A percentile compares a stretch with the other conserved stretches of the same genome.
Conservation (phyloP, 2,329 filamentous ascomycete genomes). For the Balansia obtecta region DNA sequence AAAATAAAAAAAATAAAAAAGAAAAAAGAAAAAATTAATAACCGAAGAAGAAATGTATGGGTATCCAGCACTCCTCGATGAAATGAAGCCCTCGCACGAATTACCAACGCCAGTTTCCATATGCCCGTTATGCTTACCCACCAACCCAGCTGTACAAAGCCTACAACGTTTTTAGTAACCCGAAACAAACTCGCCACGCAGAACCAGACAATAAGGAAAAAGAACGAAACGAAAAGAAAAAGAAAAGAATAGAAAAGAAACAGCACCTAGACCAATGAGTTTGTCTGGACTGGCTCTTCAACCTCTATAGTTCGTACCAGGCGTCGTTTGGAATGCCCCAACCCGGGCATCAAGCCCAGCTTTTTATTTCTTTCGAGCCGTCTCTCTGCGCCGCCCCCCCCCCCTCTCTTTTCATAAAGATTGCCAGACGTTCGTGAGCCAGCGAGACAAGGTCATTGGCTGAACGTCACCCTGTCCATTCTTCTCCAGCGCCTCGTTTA, state of each 20-base stretch:
- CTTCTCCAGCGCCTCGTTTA: slow-evolving; percentile 38
- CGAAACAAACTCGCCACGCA: neutral
- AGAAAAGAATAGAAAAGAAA: neutral
- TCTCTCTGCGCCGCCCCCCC: neutral
- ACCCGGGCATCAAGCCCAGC: neutral
- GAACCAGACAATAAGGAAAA: neutral
- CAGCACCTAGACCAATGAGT: neutral
- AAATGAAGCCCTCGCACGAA: neutral
- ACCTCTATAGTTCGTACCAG: neutral
- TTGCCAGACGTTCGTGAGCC: slow-evolving; percentile 28
- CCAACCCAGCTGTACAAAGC: neutral
- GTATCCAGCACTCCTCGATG: neutral
- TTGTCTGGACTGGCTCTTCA: neutral
- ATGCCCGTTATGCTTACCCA: neutral
- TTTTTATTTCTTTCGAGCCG: neutral
- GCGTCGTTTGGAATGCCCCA: too few relatives aligned
- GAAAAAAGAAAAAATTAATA: neutral
- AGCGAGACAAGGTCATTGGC: slow-evolving; percentile 39
- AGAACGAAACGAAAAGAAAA: neutral
- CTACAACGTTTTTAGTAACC: neutral
- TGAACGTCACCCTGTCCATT: slow-evolving; percentile 27
- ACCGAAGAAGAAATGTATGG: neutral
- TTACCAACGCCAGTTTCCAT: neutral
- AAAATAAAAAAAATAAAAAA: neutral
- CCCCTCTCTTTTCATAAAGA: slow-evolving; percentile 1